Evolutionary conservation across 2,329 filamentous ascomycete species (phyloP).

Genomic region (Fusarium nygamai): DNA sequence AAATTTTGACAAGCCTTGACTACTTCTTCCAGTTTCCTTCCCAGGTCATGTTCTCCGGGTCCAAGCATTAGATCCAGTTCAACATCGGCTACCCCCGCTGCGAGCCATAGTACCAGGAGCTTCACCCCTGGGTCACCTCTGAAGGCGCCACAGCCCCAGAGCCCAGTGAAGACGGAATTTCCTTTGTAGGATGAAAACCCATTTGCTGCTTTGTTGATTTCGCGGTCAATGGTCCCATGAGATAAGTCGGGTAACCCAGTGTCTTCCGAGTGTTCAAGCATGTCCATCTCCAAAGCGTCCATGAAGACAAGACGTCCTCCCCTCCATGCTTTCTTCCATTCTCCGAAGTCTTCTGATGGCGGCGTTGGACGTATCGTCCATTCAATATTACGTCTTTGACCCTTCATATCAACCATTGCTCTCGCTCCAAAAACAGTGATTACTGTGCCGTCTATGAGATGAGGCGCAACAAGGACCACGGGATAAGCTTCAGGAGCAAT

Average conservation of each 20-base stretch:
- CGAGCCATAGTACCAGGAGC: slow-evolving; percentile 46
- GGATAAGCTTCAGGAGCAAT: slow-evolving; percentile 49
- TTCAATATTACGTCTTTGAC: slow-evolving; percentile 44
- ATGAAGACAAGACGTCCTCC: slow-evolving; percentile 49
- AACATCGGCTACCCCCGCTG: slow-evolving; percentile 41
- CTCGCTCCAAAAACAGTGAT: slow-evolving; percentile 43
- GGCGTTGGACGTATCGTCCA: slow-evolving; percentile 22
- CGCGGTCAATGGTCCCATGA: slow-evolving; percentile 41
- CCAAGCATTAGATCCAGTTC: slow-evolving; percentile 32
- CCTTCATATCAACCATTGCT: slow-evolving; percentile 44
- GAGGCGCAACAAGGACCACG: slow-evolving; percentile 48
- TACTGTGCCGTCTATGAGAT: slow-evolving; percentile 39
- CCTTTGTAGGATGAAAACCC: slow-evolving; percentile 41
- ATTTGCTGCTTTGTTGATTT: slow-evolving; percentile 44
- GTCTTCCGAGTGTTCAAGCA: slow-evolving; percentile 22
- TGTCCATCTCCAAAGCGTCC: slow-evolving; percentile 51
- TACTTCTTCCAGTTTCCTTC: slow-evolving; percentile 12
- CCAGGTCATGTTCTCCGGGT: slow-evolving; percentile 31
- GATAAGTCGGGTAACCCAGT: slow-evolving; percentile 41
- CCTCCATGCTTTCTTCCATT: slow-evolving; percentile 8
- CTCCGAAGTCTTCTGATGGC: background rate
- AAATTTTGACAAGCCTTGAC: slow-evolving; percentile 1
- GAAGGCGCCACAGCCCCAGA: slow-evolving; percentile 51
- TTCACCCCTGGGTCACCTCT: slow-evolving; percentile 48
- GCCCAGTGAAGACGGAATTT: slow-evolving; percentile 40